A percentile compares a stretch with the other conserved stretches of the same genome.
phyloP scores from a whole-genome alignment of 768 basidiomycete species.

The Hebeloma cylindrosporum region DNA sequence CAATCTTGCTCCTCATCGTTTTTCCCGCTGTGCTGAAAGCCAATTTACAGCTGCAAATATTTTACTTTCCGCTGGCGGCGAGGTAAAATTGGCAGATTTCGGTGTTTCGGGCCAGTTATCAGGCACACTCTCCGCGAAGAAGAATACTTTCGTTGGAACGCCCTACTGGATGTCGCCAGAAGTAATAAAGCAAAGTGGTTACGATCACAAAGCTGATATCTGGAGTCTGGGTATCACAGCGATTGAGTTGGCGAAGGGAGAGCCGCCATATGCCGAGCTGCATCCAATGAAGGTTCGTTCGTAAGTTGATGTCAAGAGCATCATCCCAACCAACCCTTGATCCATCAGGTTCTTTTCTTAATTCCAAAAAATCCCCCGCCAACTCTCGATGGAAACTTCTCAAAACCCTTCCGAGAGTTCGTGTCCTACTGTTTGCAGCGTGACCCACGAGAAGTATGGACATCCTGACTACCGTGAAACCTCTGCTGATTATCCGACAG shows the following conservation, averaged over 20 bases:
- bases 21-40: constrained; percentile 7
- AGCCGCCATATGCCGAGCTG: constrained; percentile 96
- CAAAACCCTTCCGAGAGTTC: constrained; percentile 92
- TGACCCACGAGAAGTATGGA: constrained; percentile 84
- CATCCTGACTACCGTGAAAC: background rate
- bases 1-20: constrained; percentile 12
- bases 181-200: constrained; percentile 99
- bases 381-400: constrained; percentile 85
- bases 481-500: constrained; percentile 38
- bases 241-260: constrained; percentile 95
- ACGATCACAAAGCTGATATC: constrained; percentile 98
- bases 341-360: constrained; percentile 92
- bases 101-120: constrained; percentile 98
- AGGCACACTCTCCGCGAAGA: constrained; percentile 88
- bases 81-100: constrained; percentile 98
- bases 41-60: constrained; percentile 83
- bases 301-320: too few species aligned
- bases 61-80: constrained; percentile 85
- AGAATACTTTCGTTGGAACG: constrained; percentile 97
- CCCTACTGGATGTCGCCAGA: constrained; percentile 99
- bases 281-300: constrained; percentile 95
- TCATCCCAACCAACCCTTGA: too few species aligned
- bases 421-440: constrained; percentile 90
- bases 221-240: constrained; percentile 98
- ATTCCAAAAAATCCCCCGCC: constrained; percentile 99